Percentiles rank a stretch among this genome's conserved stretches.
These are phyloP conservation scores for Dactylellina sp. DNA, from an alignment of 2,329 filamentous ascomycete genomes.

Conservation along the genomic window DNA sequence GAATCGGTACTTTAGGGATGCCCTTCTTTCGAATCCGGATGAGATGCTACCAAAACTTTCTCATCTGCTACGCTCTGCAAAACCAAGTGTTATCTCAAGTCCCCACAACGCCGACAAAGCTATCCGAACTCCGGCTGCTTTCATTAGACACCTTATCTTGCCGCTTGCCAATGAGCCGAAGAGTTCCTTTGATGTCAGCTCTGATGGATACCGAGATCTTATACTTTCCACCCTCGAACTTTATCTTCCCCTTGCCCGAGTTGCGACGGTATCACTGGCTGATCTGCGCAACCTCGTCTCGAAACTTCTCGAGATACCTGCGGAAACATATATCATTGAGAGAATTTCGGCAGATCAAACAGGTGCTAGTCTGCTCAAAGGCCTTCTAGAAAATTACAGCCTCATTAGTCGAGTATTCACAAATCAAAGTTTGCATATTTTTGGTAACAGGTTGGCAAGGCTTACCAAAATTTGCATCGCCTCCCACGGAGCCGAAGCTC, in stretches of 20 bases:
- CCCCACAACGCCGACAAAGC: not conserved
- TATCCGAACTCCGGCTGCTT: constrained; percentile 14
- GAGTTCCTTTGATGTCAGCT: constrained; percentile 5
- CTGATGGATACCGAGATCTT: constrained; percentile 3
- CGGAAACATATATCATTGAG: constrained; percentile 5
- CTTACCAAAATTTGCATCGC: constrained; percentile 13
- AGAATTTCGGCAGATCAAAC: constrained; percentile 6
- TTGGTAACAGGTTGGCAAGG: constrained; percentile 5
- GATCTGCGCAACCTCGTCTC: constrained; percentile 7
- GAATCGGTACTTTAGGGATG: constrained; percentile 9
- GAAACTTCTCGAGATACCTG: constrained; percentile 23
- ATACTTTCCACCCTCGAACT: constrained; percentile 5
- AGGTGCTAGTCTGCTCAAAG: not conserved
- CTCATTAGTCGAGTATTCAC: not conserved
- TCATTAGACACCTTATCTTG: constrained; percentile 10
- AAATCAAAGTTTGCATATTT: not conserved
- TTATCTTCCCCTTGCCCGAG: constrained; percentile 11
- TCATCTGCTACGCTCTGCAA: not conserved
- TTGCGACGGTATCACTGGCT: not conserved
- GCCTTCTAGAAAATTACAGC: not conserved
- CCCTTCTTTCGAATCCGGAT: constrained; percentile 10
- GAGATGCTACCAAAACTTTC: constrained; percentile 25
- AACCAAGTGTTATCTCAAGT: not conserved
- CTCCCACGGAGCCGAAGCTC: constrained; percentile 12
- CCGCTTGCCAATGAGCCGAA: constrained; percentile 2